Percentiles rank a stretch among this genome's conserved stretches.
Evolutionary conservation across 2,329 filamentous ascomycete genomes (phyloP).

Genomic region (Cryphonectria radicalis): DNA sequence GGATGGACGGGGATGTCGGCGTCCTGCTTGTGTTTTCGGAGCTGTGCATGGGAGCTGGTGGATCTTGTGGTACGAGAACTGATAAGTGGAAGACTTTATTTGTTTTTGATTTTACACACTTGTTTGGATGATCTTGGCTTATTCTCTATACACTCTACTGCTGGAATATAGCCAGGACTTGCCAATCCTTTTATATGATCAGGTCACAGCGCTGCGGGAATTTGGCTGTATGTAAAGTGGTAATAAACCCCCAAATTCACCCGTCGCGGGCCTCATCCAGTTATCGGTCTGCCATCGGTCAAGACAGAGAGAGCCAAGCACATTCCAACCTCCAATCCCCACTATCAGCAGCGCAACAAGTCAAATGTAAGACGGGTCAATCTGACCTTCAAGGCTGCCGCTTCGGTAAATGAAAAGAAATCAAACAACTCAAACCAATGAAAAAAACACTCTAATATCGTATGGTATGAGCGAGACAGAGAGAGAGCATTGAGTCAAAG

Average conservation of each 20-base stretch:
- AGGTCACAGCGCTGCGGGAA: background rate
- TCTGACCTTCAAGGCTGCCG: background rate
- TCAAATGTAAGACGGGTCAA: background rate
- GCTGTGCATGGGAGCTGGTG: slow-evolving; percentile 17
- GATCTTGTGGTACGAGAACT: background rate
- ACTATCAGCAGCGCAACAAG: background rate
- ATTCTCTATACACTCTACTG: background rate
- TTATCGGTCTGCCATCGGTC: slow-evolving; percentile 1
- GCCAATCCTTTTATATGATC: background rate
- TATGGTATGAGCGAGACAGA: no score
- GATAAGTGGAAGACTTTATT: background rate
- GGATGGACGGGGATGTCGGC: slow-evolving; percentile 8
- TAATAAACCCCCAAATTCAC: background rate
- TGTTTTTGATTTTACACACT: background rate
- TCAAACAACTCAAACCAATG: background rate
- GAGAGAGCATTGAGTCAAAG: background rate
- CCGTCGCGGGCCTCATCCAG: background rate
- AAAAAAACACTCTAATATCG: no score
- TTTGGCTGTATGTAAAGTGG: background rate
- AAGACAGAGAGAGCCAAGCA: background rate
- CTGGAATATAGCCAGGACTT: background rate
- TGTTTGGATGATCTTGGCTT: background rate
- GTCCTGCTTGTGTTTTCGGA: slow-evolving; percentile 16
- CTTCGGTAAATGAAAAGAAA: background rate
- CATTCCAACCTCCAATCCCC: background rate